These are phyloP conservation scores for Aspergillus brasiliensis DNA, from an alignment of 2,329 filamentous ascomycete species.

Conservation along the genomic window DNA sequence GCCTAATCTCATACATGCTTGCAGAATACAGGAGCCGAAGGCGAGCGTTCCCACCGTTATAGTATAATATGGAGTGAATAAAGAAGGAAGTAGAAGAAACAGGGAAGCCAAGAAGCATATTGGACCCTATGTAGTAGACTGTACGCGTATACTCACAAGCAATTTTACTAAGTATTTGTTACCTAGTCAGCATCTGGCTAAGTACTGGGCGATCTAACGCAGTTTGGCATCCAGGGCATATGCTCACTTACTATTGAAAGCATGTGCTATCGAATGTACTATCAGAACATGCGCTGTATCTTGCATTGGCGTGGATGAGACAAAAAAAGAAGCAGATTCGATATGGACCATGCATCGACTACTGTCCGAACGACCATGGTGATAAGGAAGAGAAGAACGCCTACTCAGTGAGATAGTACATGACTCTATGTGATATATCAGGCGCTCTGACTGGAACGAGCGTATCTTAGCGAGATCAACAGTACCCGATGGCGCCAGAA, in stretches of 20 bases:
- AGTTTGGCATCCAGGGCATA: background rate
- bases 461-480: conserved; percentile 2
- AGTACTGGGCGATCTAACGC: background rate
- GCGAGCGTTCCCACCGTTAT: background rate
- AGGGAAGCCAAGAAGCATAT: background rate
- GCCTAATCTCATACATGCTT: background rate
- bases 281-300: conserved; percentile 16
- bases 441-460: background rate
- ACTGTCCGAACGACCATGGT: conserved; percentile 5
- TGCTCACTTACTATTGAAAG: background rate
- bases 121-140: background rate
- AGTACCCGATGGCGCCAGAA: background rate
- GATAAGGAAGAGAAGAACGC: background rate
- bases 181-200: background rate
- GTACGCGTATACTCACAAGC: background rate
- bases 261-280: conserved; percentile 14
- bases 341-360: conserved; percentile 2
- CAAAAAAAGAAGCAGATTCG: background rate
- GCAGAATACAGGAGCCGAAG: background rate
- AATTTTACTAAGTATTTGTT: background rate
- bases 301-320: conserved; percentile 10
- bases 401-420: too few relatives aligned
- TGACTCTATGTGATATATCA: conserved; percentile 17
- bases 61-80: too few relatives aligned
- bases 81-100: background rate